Conservation (phyloP, 176 grass and related monocot species). For the Puya raimondii region DNA sequence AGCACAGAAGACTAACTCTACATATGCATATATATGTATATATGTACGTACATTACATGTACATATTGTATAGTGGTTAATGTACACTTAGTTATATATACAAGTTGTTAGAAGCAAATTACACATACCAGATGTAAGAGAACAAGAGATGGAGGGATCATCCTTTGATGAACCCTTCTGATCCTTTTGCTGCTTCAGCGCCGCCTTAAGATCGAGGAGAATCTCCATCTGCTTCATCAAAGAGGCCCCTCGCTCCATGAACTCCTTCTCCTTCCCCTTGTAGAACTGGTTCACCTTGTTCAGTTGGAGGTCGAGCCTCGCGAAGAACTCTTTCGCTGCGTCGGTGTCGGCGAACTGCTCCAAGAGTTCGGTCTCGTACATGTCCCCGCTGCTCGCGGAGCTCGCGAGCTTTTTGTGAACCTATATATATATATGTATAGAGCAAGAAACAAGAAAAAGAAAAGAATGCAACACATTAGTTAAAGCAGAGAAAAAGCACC, state of each 20-base stretch:
- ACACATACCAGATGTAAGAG: slow-evolving; percentile 60
- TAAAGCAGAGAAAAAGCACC: too few relatives aligned
- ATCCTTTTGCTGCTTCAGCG: slow-evolving; percentile 38
- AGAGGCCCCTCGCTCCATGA: slow-evolving; percentile 58
- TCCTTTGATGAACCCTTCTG: slow-evolving; percentile 30
- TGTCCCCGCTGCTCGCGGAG: slow-evolving; percentile 26
- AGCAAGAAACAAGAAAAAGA: background rate
- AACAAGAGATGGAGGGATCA: slow-evolving; percentile 70
- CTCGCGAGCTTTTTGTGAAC: slow-evolving; percentile 54
- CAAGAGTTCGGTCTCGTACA: slow-evolving; percentile 61
- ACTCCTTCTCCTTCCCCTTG: slow-evolving; percentile 72
- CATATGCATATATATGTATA: too few relatives aligned
- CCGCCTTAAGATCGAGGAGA: slow-evolving; percentile 58
- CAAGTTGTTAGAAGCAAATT: too few relatives aligned
- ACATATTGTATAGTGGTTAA: too few relatives aligned
- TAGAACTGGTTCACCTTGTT: slow-evolving; percentile 97
- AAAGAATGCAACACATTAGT: background rate
- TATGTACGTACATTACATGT: too few relatives aligned
- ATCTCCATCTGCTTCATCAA: slow-evolving; percentile 83
- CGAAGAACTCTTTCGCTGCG: slow-evolving; percentile 45
- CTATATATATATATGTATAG: too few relatives aligned
- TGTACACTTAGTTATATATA: too few relatives aligned
- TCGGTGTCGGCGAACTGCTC: slow-evolving; percentile 35
- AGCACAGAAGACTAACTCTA: too few relatives aligned
- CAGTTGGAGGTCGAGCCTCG: slow-evolving; percentile 69